A percentile compares a stretch with the other conserved stretches of the same genome.
These are phyloP conservation scores for Peribolospora kevripleyi DNA, from an alignment of 768 basidiomycete species.

Conservation along the genomic window DNA sequence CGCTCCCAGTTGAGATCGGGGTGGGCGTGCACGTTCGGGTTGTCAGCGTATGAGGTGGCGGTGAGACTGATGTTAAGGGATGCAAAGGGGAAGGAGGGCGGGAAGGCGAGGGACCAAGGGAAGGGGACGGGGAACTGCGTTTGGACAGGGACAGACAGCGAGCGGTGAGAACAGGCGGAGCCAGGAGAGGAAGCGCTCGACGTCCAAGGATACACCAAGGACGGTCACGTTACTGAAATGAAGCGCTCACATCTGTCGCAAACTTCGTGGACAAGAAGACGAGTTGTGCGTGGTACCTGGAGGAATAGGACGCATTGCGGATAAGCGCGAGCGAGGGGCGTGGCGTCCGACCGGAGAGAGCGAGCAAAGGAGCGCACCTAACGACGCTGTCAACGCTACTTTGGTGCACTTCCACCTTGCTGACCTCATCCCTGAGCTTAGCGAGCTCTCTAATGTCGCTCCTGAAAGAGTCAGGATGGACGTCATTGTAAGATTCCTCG, in stretches of 20 bases:
- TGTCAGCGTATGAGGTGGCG: conserved; percentile 37
- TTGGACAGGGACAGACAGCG: neutral
- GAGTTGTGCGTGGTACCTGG: conserved; percentile 78
- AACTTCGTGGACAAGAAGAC: conserved; percentile 60
- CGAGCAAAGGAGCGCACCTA: neutral
- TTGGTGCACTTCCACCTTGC: neutral
- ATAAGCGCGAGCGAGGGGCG: neutral
- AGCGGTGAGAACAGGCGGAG: neutral
- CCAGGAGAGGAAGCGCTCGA: too few relatives aligned
- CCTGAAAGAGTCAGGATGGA: conserved; percentile 1
- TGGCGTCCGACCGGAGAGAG: rapidly evolving
- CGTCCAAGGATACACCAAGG: neutral
- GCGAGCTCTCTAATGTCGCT: neutral
- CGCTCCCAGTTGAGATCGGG: conserved; percentile 62
- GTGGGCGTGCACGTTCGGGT: conserved; percentile 32
- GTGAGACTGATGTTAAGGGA: conserved; percentile 47
- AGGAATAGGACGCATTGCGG: neutral
- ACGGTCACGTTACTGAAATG: neutral
- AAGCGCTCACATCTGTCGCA: conserved; percentile 42
- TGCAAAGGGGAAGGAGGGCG: conserved; percentile 23
- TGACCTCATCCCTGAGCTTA: neutral
- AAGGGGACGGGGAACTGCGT: conserved; percentile 17
- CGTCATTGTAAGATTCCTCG: neutral
- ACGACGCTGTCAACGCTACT: neutral
- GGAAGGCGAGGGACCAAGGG: conserved; percentile 10